Base-by-base conservation (phyloP, 345 rosid species). In the Kernera saxatilis region DNA sequence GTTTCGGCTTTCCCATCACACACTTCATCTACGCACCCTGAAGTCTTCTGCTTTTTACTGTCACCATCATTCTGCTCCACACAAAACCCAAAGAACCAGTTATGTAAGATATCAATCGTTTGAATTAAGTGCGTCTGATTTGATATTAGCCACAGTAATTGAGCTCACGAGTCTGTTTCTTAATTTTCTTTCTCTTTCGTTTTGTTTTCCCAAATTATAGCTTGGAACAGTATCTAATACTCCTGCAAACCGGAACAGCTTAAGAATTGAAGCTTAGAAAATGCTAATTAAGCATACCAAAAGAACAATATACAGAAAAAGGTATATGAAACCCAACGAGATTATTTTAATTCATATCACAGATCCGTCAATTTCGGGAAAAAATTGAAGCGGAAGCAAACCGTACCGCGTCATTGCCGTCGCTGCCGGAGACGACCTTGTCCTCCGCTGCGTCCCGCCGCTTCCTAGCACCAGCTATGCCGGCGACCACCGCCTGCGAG, bases 341-440 rank as follows among this genome's bases (percentile, higher is more conserved):
- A 6, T 18, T 18, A 13, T 21, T 53, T 2, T 1, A 39, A 33
- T n/a, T 41, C 35, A 25, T 13, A 60, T 26, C 33, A 48, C 44
- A 23, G 57, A 64, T 64, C 70, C 17, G 14, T 50, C 45, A 64
- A 22, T 33, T 48, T 48, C 55, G 45, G 6, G 15, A 26, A 37
- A 59, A 37, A 2, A 0, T 25, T 23, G 21, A 17, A 41, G n/a
- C 25, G 39, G 19, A 27, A 50, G 8, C 6, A 53, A 55, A 73
- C 26, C n/a, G 50, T 84, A 88, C 89, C 88, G 66, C 48, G 70
- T 72, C 86, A 49, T 66, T 77, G 57, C 71, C 80, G 64, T 80
- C 71, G 85, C 84, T 82, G 3, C 85, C 80, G 65, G 88, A 81
- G 14, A 81, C 80, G 4, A 69, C 69, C 74, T 79, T 79, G 0